Evolutionary conservation across 192 early-diverging fungal species (phyloP), one percentile per base, ranked within the genome.

Genomic region (Diversispora eburnea): DNA sequence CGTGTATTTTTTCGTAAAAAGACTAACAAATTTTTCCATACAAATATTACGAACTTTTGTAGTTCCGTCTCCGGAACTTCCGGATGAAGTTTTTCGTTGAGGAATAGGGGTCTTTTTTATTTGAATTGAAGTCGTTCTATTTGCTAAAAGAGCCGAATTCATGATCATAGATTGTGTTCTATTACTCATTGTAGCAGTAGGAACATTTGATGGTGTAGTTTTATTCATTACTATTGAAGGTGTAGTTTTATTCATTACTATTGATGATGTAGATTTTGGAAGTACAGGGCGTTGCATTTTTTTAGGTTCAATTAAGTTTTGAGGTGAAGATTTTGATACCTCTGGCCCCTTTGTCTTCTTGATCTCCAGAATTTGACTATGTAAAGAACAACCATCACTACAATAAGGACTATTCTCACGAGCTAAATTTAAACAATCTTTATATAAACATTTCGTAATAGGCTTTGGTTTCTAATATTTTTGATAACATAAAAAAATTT

Each of bases 371-470:
- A 67, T 67, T n/a, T 67, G 19, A 12, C 52, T 52, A 55, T 79
- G 82, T 55, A 81, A 75, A 47, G 76, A 76, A 52, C 82, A 84
- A 8, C 77, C 70, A 45, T 84, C 80, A 55, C 82, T 81, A 54
- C 82, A 84, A 57, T 81, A 84, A 56, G 69, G 76, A 47, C 70
- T 77, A n/a, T 76, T 78, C 10, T 77, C 67, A 46, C 81, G 67
- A 3, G 81, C 81, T 52, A 75, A 69, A 48, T 80, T 78, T 39
- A 69, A 58, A 67, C 81, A 83, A 4, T 77, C 76, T 41, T 80
- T 79, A 15, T 76, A 47, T 3, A 73, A 75, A 41, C 81, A 83
- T 46, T 83, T 74, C 43, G 20, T 43, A 8, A 22, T 22, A 45
- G 33, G 33, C 64, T 66, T 66, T 48, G 41, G 43, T 46, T 66